Base-by-base conservation (phyloP, 768 basidiomycete species). In the Suillus occidentalis region DNA sequence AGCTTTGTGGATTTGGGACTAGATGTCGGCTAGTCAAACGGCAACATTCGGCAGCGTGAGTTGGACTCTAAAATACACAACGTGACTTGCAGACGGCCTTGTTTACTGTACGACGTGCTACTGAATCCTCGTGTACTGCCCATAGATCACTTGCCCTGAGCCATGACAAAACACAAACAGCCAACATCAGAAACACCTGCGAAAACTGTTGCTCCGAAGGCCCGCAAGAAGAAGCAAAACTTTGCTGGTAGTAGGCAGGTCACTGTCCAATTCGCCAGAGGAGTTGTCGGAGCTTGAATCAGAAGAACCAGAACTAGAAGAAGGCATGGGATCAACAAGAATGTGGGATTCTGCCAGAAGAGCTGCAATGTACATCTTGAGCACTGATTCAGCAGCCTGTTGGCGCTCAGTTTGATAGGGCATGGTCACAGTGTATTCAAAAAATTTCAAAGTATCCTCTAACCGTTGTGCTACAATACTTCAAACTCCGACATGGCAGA, bases 361-460 rank as follows among this genome's bases (percentile, higher is more conserved):
- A 20, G 59, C 6, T 31, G 59, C 40, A 16, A 60, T 28, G 40
- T 60, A 60, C 2, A 6, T 6, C 40, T 60, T 4, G 18, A 60
- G 18, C 31, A 60, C 40, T 42, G 42, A 10, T 60, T 60, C 60
- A 31, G 60, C 45, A 42, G 42, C 42, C 37, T 42, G 12, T 25
- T 60, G 60, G 28, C 42, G 13, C 22, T 60, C 60, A 42, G 60
- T 60, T 60, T 60, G 40, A 37, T 18, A 60, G 25, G 60, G 60
- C 25, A 60, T 60, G 42, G 57, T 52, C 42, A 60, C 45, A 14
- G 57, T 52, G 49, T 14, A 28, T 50, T 16, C 7, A 12, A 50
- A 45, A 45, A 42, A 20, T 45, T 45, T 45, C n/a, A 20, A 45
- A n/a, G 43, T n/a, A n/a, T 45, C 43, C 43, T 45, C 43, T 45